These are phyloP conservation scores for Chaetomium sp. DNA, from an alignment of 2,329 filamentous ascomycete genomes.

Conservation along the genomic window DNA sequence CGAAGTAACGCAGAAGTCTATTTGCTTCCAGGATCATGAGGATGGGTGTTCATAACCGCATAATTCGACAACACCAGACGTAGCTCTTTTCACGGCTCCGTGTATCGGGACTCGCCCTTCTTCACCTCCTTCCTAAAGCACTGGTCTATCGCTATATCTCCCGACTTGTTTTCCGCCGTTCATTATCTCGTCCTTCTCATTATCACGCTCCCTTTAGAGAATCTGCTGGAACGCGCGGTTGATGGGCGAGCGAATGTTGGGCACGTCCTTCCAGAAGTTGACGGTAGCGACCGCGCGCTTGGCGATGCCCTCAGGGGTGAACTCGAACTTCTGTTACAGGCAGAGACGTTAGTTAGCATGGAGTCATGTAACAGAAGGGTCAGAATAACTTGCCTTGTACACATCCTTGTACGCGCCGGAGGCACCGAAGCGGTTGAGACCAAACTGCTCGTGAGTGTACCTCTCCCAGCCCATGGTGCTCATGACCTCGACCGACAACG, in stretches of 20 bases:
- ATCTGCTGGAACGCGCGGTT: constrained; percentile 98
- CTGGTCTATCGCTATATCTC: constrained; percentile 24
- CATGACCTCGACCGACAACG: constrained; percentile 94
- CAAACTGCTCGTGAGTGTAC: constrained; percentile 99
- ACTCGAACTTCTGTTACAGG: constrained; percentile 85
- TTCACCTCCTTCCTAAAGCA: constrained; percentile 4
- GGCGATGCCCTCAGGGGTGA: constrained; percentile 93
- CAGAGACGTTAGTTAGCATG: constrained; percentile 39
- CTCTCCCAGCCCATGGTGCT: constrained; percentile 98
- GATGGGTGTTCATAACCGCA: constrained; percentile 18
- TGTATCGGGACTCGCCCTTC: constrained; percentile 17
- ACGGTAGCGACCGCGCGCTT: constrained; percentile 92
- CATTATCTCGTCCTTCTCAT: neutral
- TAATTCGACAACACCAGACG: constrained; percentile 19
- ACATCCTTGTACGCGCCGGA: constrained; percentile 97
- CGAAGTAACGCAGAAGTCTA: constrained; percentile 15
- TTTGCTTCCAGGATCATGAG: constrained; percentile 23
- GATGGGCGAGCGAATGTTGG: constrained; percentile 89
- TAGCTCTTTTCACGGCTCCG: constrained; percentile 16
- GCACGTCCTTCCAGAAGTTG: constrained; percentile 94
- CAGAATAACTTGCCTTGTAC: constrained; percentile 69
- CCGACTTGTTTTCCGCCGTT: neutral
- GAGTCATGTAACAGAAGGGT: neutral
- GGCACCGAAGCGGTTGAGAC: constrained; percentile 97
- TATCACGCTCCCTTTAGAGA: constrained; percentile 62